These are phyloP conservation scores for Striga asiatica DNA, from an alignment of 257 asterid genomes.

Conservation along the genomic window DNA sequence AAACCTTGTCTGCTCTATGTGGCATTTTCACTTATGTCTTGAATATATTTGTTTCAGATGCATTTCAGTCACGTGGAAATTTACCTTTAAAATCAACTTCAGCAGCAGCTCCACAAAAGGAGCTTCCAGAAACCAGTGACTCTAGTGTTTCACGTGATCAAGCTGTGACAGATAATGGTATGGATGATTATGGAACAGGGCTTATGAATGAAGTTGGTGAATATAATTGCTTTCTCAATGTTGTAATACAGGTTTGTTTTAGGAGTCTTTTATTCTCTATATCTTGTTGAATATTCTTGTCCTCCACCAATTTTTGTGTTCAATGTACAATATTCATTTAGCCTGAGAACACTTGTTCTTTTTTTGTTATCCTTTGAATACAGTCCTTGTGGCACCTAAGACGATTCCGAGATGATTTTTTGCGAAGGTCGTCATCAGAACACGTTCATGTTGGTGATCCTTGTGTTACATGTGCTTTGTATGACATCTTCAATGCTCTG, in stretches of 20 bases:
- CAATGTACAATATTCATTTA: slow-evolving; percentile 15
- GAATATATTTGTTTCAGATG: slow-evolving; percentile 31
- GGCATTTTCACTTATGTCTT: slow-evolving; percentile 9
- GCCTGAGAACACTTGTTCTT: neutral
- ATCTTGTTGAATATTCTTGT: neutral
- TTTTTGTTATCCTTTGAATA: slow-evolving; percentile 1
- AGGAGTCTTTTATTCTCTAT: slow-evolving; percentile 1
- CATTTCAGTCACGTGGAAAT: slow-evolving; percentile 17
- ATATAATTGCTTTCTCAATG: slow-evolving; percentile 95
- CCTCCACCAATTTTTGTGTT: slow-evolving; percentile 8
- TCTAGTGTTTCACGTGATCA: slow-evolving; percentile 24
- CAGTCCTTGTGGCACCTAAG: slow-evolving; percentile 93
- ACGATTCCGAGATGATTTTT: slow-evolving; percentile 74
- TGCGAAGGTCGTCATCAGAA: slow-evolving; percentile 41
- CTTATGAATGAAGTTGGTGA: slow-evolving; percentile 90
- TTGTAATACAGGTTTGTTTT: slow-evolving; percentile 83
- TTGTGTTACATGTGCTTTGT: slow-evolving; percentile 80
- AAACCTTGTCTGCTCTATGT: neutral
- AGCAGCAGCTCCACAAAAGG: slow-evolving; percentile 24
- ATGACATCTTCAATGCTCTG: slow-evolving; percentile 69
- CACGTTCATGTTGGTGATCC: slow-evolving; percentile 94
- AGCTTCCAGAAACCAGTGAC: slow-evolving; percentile 29
- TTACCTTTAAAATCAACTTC: slow-evolving; percentile 30
- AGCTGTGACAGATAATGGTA: slow-evolving; percentile 23
- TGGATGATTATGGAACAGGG: slow-evolving; percentile 70